Evolutionary conservation across 495 filamentous ascomycete genomes (phyloP).

Genomic region (Tuber brumale): DNA sequence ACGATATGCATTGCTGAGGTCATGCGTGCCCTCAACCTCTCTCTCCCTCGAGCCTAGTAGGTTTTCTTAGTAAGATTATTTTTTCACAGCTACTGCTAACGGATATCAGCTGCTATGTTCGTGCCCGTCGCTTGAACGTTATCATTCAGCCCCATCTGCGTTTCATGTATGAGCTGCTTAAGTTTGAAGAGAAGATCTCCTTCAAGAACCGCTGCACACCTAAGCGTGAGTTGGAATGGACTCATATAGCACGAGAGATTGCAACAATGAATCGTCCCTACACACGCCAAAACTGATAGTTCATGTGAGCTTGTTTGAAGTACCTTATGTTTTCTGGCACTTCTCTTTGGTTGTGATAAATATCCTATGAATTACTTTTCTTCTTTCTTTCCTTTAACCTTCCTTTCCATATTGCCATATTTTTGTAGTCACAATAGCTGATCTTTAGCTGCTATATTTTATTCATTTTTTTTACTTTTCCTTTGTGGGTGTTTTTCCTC

Average conservation of each 20-base stretch:
- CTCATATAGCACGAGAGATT: conserved; percentile 78
- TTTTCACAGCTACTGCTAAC: conserved; percentile 10
- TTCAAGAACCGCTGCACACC: conserved; percentile 43
- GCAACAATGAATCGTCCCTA: conserved; percentile 97
- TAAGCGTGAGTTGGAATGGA: conserved; percentile 83
- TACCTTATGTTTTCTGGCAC: conserved; percentile 22
- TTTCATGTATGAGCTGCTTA: conserved; percentile 68
- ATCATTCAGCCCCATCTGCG: conserved; percentile 59
- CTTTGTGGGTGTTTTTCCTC: background rate
- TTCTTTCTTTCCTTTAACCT: conserved; percentile 24
- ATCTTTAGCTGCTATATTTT: background rate
- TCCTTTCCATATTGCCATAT: conserved; percentile 9
- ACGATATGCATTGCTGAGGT: conserved; percentile 99
- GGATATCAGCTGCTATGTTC: conserved; percentile 68
- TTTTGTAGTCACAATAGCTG: background rate
- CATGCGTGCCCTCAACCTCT: conserved; percentile 70
- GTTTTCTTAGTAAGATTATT: conserved; percentile 36
- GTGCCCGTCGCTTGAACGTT: conserved; percentile 72
- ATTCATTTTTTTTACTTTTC: background rate
- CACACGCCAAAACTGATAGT: conserved; percentile 37
- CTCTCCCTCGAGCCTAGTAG: conserved; percentile 84
- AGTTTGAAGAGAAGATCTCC: conserved; percentile 76
- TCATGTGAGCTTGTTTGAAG: conserved; percentile 13
- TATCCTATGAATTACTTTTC: conserved; percentile 20
- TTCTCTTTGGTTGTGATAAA: background rate